phyloP scores from a whole-genome alignment of 2,329 filamentous ascomycete genomes.

The Diaporthe velutina region DNA sequence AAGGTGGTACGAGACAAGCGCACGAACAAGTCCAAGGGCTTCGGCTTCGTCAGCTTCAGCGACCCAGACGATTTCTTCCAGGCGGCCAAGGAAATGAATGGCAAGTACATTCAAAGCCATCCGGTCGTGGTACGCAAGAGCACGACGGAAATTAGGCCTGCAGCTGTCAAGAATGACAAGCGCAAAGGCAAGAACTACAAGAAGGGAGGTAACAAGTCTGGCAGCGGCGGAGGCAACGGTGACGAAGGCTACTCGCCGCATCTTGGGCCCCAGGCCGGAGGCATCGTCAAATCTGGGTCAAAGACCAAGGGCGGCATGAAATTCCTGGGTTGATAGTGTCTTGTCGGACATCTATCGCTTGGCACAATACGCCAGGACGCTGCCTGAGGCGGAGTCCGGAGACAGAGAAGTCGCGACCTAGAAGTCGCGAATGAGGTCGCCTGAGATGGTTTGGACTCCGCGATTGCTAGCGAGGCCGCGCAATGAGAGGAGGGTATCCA shows the following conservation, averaged over 20 bases:
- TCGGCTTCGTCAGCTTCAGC: slow-evolving; percentile 95
- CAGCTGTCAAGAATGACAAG: slow-evolving; percentile 74
- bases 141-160: slow-evolving; percentile 90
- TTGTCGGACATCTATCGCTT: not conserved
- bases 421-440: not conserved
- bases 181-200: slow-evolving; percentile 65
- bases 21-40: slow-evolving; percentile 95
- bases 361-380: not conserved
- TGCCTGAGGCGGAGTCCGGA: not conserved
- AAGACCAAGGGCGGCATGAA: slow-evolving; percentile 77
- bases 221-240: slow-evolving; percentile 47
- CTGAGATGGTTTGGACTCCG: not conserved
- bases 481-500: not conserved
- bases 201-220: slow-evolving; percentile 48
- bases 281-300: slow-evolving; percentile 72
- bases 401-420: not conserved
- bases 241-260: slow-evolving; percentile 61
- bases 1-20: slow-evolving; percentile 95
- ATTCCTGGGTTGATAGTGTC: slow-evolving; percentile 64
- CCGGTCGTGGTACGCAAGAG: slow-evolving; percentile 89
- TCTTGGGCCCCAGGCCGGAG: slow-evolving; percentile 63
- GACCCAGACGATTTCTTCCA: slow-evolving; percentile 97
- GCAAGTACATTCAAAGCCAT: slow-evolving; percentile 98
- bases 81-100: slow-evolving; percentile 97
- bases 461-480: not conserved